A percentile compares a stretch with the other conserved stretches of the same genome.
These are phyloP conservation scores for Nakazawaea ishiwadae DNA, from an alignment of 805 yeast genomes.

Conservation along the genomic window DNA sequence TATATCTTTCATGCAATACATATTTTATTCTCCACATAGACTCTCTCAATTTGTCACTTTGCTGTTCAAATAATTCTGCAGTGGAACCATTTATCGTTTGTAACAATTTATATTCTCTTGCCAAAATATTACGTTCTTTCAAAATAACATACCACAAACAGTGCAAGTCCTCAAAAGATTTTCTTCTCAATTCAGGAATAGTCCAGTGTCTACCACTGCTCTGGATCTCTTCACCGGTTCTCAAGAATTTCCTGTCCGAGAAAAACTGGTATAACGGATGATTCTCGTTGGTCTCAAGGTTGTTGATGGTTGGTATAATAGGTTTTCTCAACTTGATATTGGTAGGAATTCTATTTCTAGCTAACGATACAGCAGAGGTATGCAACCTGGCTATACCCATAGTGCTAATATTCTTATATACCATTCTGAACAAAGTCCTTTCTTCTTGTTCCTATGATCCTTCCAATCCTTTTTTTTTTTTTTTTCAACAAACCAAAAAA, in stretches of 20 bases:
- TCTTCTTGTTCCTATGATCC: not conserved
- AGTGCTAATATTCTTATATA: not conserved
- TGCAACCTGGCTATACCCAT: conserved; percentile 26
- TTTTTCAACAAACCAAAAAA: not conserved
- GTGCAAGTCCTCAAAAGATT: conserved; percentile 89
- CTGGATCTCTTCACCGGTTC: conserved; percentile 51
- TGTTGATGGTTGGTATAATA: conserved; percentile 74
- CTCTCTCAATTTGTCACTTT: conserved; percentile 41
- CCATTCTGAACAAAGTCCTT: not conserved
- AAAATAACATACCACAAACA: conserved; percentile 84
- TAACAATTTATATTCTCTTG: conserved; percentile 55
- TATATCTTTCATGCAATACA: conserved; percentile 82
- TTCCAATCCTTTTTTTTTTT: not conserved
- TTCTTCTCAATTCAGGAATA: conserved; percentile 82
- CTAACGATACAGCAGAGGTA: conserved; percentile 25
- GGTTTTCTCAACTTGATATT: conserved; percentile 66
- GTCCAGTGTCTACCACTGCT: conserved; percentile 75
- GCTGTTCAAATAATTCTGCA: conserved; percentile 20
- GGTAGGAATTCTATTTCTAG: conserved; percentile 39
- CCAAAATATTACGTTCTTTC: conserved; percentile 75
- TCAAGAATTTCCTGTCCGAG: conserved; percentile 52
- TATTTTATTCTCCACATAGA: conserved; percentile 81
- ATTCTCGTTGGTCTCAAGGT: conserved; percentile 68
- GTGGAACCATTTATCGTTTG: conserved; percentile 23
- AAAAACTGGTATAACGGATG: conserved; percentile 98